Conservation (phyloP, 2,329 filamentous ascomycete species). For the Zymoseptoria ardabiliae region DNA sequence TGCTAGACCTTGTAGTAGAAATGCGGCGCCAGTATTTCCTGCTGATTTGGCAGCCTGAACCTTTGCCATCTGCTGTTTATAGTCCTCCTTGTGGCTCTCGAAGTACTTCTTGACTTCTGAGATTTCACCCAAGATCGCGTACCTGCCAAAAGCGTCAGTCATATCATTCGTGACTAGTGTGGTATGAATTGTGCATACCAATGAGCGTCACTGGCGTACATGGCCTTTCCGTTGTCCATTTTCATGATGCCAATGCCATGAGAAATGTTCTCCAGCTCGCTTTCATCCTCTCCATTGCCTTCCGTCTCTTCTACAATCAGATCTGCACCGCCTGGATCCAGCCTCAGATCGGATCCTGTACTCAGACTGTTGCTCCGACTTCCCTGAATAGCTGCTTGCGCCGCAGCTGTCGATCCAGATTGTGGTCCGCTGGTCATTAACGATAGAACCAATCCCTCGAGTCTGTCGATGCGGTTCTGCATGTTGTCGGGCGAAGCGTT, state of each 20-base stretch:
- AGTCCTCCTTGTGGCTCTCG: conserved; percentile 73
- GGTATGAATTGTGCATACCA: conserved; percentile 34
- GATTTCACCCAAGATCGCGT: conserved; percentile 55
- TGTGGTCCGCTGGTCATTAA: conserved; percentile 79
- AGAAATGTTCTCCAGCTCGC: conserved; percentile 53
- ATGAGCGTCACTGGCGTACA: conserved; percentile 46
- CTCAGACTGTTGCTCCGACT: conserved; percentile 36
- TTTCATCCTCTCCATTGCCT: conserved; percentile 43
- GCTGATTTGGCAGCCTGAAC: conserved; percentile 60
- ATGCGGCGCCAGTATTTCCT: conserved; percentile 59
- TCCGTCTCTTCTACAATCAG: conserved; percentile 46
- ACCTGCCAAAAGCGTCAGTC: not conserved
- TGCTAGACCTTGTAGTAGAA: conserved; percentile 67
- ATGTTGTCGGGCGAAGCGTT: conserved; percentile 75
- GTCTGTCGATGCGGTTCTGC: conserved; percentile 94
- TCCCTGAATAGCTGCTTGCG: conserved; percentile 47
- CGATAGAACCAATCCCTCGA: conserved; percentile 85
- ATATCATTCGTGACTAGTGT: not conserved
- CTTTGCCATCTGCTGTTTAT: conserved; percentile 72
- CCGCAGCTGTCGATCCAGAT: conserved; percentile 48
- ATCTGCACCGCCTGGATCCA: conserved; percentile 53
- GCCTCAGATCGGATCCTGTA: conserved; percentile 34
- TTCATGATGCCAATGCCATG: conserved; percentile 48
- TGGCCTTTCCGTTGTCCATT: conserved; percentile 41
- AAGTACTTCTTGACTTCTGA: conserved; percentile 93